Base-by-base conservation (phyloP, 2,329 filamentous ascomycete genomes). In the Penicillium sp. region DNA sequence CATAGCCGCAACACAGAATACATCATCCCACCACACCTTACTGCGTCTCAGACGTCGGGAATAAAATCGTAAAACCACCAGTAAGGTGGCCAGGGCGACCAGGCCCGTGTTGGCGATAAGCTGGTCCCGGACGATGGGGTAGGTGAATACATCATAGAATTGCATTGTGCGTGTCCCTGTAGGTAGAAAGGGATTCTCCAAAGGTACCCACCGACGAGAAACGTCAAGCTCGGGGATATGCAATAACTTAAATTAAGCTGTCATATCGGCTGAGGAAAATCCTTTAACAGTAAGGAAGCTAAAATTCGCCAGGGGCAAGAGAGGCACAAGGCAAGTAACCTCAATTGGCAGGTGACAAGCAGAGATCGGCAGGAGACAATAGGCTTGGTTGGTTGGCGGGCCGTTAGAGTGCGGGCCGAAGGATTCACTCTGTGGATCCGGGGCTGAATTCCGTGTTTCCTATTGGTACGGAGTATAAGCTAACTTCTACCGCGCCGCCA, bases 21-120 rank as follows among this genome's bases (percentile, higher is more conserved):
- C 56, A 61, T 70, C 69, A 42, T 71, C 69, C 67, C 67, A 70
- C 59, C 68, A 68, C 26, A 71, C 47, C 31, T 57, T 55, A n/a
- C 60, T 67, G 49, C 64, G 54, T 48, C 67, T 59, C 25, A 67
- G 56, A n/a, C 57, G 61, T 29, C 68, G 59, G 22, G 69, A 67
- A 44, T 69, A 51, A 49, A 69, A 65, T 22, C 69, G 67, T 27
- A 72, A 52, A 29, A 67, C 59, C 9, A 71, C 58, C 15, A 67
- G 51, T 7, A 66, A 31, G 2, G 67, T 62, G 7, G 67, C 68
- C 2, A 66, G 29, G 14, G 63, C 63, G 11, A 69, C 68, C 15
- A 70, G 40, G 31, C 68, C 51, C 1, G 61, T 64, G 45, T 65
- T 64, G 18, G 57, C 62, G 33, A 65, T 60, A 18, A 65, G 57